Evolutionary conservation across 495 filamentous ascomycete genomes (phyloP), one percentile per base, ranked within the genome.

Genomic region (Haplographium delicatum): DNA sequence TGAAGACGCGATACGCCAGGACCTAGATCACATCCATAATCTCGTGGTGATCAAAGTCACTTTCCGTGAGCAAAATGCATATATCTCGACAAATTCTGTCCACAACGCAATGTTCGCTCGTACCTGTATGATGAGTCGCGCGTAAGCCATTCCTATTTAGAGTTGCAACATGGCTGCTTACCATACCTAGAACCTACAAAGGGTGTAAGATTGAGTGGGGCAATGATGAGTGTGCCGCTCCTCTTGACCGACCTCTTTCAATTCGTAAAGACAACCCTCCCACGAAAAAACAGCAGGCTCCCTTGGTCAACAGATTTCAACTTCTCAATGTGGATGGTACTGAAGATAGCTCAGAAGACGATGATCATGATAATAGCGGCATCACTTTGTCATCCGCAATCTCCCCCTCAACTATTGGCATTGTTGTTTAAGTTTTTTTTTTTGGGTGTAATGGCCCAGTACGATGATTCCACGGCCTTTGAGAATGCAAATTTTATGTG

Each of bases 21-120:
- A 95, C 57, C 67, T 91, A 34, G 84, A 91, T 13, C 89, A 93
- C 60, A 91, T 94, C 54, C 79, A 90, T 63, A 87, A 88, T 57
- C 70, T 91, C 8, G 72, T 84, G 24, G 73, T 95, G 11, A 75
- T 91, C 61, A 78, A 78, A 48, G 69, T 91, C 18, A 68, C 69
- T 27, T 83, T 85, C 62, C 61, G 70, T 16, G 73, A 71, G 20
- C 58, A 64, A 27, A 78, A 79, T 61, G 82, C 75, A 31, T 75
- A 79, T 64, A 75, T 93, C 43, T 81, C 80, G 42, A 82, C 83
- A 7, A 94, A 91, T 62, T 89, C 86, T 1, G 76, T 95, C 5
- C 79, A 86, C 64, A 84, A 84, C 53, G 84, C 86, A 0, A 72
- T 87, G 18, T 86, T 84, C 60, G 86, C 88, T 10, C 73, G 80